Evolutionary conservation across 2,329 filamentous ascomycete species (phyloP).

Genomic region (Cadophora gregata): DNA sequence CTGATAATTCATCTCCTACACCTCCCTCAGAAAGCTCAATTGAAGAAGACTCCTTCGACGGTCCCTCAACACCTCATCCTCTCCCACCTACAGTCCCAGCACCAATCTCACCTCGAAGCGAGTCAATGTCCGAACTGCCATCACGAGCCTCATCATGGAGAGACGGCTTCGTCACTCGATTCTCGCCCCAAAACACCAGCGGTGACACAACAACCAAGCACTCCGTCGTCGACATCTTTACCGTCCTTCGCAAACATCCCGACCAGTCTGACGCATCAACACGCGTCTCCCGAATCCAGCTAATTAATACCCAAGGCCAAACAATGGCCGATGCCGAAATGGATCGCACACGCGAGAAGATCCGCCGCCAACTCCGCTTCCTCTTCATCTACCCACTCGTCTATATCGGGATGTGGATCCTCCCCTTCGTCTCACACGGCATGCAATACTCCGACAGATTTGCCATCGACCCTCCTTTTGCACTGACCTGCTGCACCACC

Average conservation of each 20-base stretch:
- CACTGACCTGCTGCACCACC: slow-evolving; percentile 59
- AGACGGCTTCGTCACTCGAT: slow-evolving; percentile 32
- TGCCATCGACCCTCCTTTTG: slow-evolving; percentile 59
- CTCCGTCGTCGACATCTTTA: slow-evolving; percentile 36
- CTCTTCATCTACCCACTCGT: slow-evolving; percentile 79
- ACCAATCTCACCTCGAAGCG: slow-evolving; percentile 14
- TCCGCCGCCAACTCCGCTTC: slow-evolving; percentile 71
- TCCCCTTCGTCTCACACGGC: slow-evolving; percentile 72
- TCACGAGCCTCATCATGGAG: slow-evolving; percentile 34
- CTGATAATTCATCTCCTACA: slow-evolving; percentile 24
- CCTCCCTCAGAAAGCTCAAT: slow-evolving; percentile 33
- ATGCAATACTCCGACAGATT: slow-evolving; percentile 61
- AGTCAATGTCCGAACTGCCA: slow-evolving; percentile 19
- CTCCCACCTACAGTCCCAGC: slow-evolving; percentile 20
- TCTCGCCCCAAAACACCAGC: slow-evolving; percentile 29
- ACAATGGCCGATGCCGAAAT: slow-evolving; percentile 45
- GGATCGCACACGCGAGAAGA: slow-evolving; percentile 55
- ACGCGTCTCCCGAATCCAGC: slow-evolving; percentile 34
- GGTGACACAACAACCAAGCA: slow-evolving; percentile 24
- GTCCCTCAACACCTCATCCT: slow-evolving; percentile 33
- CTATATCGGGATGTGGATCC: slow-evolving; percentile 74
- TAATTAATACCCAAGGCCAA: slow-evolving; percentile 39
- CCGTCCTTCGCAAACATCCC: slow-evolving; percentile 31
- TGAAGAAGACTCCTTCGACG: slow-evolving; percentile 35
- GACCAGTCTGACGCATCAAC: slow-evolving; percentile 25